These are phyloP conservation scores for Fusarium sp. DNA, from an alignment of 2,329 filamentous ascomycete species.

Conservation along the genomic window DNA sequence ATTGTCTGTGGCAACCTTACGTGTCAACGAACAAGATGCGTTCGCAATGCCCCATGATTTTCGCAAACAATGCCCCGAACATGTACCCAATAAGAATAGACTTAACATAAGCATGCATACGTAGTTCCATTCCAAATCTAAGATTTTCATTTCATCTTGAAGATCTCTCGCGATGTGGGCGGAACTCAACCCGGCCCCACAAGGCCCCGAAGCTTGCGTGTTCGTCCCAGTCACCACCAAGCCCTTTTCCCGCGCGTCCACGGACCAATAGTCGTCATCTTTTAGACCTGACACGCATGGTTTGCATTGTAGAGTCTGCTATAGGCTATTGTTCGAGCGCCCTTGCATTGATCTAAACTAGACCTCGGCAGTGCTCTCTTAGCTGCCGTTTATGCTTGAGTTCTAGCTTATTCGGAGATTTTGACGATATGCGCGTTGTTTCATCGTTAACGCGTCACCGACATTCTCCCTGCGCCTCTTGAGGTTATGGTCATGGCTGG, in stretches of 20 bases:
- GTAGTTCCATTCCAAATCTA: neutral
- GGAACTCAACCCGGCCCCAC: conserved; percentile 9
- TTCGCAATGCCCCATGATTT: neutral
- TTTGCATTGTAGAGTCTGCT: conserved; percentile 4
- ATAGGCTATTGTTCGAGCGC: conserved; percentile 8
- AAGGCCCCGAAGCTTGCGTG: conserved; percentile 10
- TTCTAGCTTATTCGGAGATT: neutral
- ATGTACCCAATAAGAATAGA: neutral
- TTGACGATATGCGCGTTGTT: neutral
- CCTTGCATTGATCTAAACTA: conserved; percentile 1
- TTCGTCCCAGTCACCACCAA: neutral
- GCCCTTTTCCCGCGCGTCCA: neutral
- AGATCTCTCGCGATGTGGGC: conserved; percentile 28
- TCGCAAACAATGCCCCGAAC: neutral
- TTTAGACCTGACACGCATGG: neutral
- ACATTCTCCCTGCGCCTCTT: conserved; percentile 7
- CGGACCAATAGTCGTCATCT: conserved; percentile 15
- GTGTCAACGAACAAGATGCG: neutral
- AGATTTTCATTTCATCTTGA: neutral
- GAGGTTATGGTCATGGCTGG: neutral
- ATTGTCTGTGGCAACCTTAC: neutral
- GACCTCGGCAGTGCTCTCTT: conserved; percentile 18
- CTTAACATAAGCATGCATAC: neutral
- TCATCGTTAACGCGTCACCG: conserved; percentile 22
- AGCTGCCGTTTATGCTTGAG: conserved; percentile 17